Evolutionary conservation across 2,329 filamentous ascomycete genomes (phyloP).

Genomic region (Ophiocordyceps camponoti-saundersi): DNA sequence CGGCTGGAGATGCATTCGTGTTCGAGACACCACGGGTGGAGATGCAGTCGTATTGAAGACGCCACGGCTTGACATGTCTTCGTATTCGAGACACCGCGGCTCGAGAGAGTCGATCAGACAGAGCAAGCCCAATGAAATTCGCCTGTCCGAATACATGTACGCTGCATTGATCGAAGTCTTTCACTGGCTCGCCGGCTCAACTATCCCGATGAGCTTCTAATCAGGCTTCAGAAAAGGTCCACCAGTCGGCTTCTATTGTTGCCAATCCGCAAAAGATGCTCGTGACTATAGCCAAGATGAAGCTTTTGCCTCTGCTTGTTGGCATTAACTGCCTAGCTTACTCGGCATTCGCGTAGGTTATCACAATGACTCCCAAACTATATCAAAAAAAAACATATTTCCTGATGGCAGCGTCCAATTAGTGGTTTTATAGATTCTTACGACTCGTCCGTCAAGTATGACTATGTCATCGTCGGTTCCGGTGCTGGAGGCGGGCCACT

Average conservation of each 20-base stretch:
- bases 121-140: too few relatives aligned
- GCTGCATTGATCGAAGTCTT: too few relatives aligned
- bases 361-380: too few relatives aligned
- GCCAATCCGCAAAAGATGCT: not conserved
- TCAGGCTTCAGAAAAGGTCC: too few relatives aligned
- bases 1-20: too few relatives aligned
- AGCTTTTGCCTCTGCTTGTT: not conserved
- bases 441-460: slow-evolving; percentile 10
- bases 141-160: too few relatives aligned
- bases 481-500: slow-evolving; percentile 42
- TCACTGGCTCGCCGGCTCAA: too few relatives aligned
- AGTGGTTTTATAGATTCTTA: not conserved
- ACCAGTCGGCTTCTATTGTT: not conserved
- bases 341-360: not conserved
- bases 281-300: not conserved
- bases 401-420: not conserved
- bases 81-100: too few relatives aligned
- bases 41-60: too few relatives aligned
- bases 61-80: too few relatives aligned
- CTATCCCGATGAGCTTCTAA: too few relatives aligned
- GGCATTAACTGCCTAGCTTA: not conserved
- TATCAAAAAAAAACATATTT: not conserved
- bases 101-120: not conserved
- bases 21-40: too few relatives aligned
- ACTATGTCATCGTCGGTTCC: slow-evolving; percentile 47